Conservation (phyloP, 257 asterid genomes). For the Capsicum baccatum region DNA sequence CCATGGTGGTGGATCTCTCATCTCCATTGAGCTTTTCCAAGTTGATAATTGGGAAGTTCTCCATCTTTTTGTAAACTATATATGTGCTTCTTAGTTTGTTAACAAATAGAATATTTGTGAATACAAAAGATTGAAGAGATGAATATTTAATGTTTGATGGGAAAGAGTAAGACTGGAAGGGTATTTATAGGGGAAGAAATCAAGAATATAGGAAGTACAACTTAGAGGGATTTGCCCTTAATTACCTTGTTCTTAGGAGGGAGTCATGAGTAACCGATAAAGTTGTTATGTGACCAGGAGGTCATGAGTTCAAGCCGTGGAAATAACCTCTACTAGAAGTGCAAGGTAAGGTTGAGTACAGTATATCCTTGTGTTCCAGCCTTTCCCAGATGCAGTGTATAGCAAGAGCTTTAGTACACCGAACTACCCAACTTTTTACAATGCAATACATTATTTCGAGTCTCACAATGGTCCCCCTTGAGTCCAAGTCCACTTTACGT, state of each 20-base stretch:
- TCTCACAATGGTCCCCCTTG: not conserved
- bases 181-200: slow-evolving; percentile 27
- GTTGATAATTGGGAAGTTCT: slow-evolving; percentile 35
- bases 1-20: slow-evolving; percentile 29
- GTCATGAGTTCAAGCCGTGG: too few relatives aligned
- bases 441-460: not conserved
- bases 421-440: too few relatives aligned
- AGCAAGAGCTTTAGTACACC: too few relatives aligned
- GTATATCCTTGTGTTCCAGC: too few relatives aligned
- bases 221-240: not conserved
- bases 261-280: too few relatives aligned
- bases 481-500: not conserved
- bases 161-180: not conserved
- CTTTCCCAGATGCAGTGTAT: too few relatives aligned
- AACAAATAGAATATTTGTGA: not conserved
- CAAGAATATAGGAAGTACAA: not conserved
- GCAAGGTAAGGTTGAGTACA: too few relatives aligned
- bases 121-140: not conserved
- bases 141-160: not conserved
- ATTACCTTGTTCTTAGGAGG: too few relatives aligned
- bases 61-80: slow-evolving; percentile 28
- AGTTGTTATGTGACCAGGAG: too few relatives aligned
- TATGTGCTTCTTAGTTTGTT: not conserved
- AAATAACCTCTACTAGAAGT: too few relatives aligned
- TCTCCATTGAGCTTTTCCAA: slow-evolving; percentile 32